Percentiles rank a stretch among this genome's conserved stretches.
phyloP scores from a whole-genome alignment of 2,329 filamentous ascomycete genomes.

The Pleomassaria siparia region DNA sequence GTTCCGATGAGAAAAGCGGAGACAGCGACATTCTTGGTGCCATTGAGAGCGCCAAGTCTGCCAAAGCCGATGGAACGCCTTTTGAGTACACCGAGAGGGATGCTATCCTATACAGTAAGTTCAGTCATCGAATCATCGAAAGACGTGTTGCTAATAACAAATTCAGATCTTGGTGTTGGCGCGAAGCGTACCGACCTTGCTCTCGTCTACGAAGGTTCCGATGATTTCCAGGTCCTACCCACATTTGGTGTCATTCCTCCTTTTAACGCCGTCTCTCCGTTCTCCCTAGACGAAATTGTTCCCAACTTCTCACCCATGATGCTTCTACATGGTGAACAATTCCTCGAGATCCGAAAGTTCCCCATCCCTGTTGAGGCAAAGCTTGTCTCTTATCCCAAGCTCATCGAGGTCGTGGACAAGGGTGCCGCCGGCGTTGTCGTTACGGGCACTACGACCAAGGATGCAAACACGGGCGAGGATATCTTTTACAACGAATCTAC shows the following conservation, averaged over 20 bases:
- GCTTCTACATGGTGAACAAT: constrained; percentile 98
- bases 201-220: constrained; percentile 85
- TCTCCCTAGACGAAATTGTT: constrained; percentile 77
- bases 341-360: constrained; percentile 89
- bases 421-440: constrained; percentile 84
- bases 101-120: constrained; percentile 78
- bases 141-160: constrained; percentile 21
- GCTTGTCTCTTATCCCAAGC: constrained; percentile 72
- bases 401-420: constrained; percentile 96
- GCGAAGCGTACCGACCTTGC: constrained; percentile 87
- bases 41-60: constrained; percentile 75
- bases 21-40: constrained; percentile 69
- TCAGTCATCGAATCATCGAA: neutral
- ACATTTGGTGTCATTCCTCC: constrained; percentile 97
- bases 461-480: constrained; percentile 82
- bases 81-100: constrained; percentile 87
- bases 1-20: constrained; percentile 48
- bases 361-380: constrained; percentile 84
- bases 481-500: constrained; percentile 96
- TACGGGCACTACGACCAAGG: constrained; percentile 76
- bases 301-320: constrained; percentile 98
- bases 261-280: constrained; percentile 81
- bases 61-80: constrained; percentile 70
- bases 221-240: constrained; percentile 90
- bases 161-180: constrained; percentile 75